phyloP scores from a whole-genome alignment of 805 yeast species.

The Kodamaea hsintzibuensis region DNA sequence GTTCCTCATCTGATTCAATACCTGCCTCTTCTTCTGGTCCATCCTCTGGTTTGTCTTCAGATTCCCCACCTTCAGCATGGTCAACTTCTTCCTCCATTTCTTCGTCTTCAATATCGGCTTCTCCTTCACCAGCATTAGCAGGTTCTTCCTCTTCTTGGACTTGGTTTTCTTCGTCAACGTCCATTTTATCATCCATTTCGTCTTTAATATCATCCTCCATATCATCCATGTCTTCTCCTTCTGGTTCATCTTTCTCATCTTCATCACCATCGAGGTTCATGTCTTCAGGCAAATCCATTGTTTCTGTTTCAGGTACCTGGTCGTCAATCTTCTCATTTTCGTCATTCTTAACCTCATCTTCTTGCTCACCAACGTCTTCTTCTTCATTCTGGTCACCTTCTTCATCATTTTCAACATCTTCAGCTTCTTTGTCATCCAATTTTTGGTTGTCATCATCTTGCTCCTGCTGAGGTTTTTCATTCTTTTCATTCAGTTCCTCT shows the following conservation, averaged over 20 bases:
- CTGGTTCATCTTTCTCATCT: constrained; percentile 19
- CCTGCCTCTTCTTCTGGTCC: constrained; percentile 20
- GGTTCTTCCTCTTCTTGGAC: constrained; percentile 17
- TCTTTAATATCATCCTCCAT: constrained; percentile 35
- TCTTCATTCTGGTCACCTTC: constrained; percentile 60
- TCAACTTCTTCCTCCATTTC: constrained; percentile 14
- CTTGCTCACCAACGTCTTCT: constrained; percentile 80
- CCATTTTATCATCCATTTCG: constrained; percentile 17
- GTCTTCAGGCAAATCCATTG: constrained; percentile 89
- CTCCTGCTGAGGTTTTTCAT: constrained; percentile 37
- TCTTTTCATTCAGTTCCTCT: constrained; percentile 50
- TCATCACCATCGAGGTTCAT: constrained; percentile 84
- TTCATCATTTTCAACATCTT: constrained; percentile 54
- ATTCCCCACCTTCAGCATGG: constrained; percentile 20
- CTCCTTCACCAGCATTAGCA: constrained; percentile 13
- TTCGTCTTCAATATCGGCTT: constrained; percentile 9
- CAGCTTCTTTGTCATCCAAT: constrained; percentile 55
- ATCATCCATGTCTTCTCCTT: constrained; percentile 29
- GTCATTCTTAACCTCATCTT: constrained; percentile 71
- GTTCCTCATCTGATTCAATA: constrained; percentile 33
- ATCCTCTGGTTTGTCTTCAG: constrained; percentile 27
- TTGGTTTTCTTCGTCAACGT: constrained; percentile 21
- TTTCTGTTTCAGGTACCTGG: constrained; percentile 79
- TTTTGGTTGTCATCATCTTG: constrained; percentile 30
- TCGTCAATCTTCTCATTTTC: constrained; percentile 70